phyloP scores from a whole-genome alignment of 176 grass and related monocot species.

The Microstegium vimineum region DNA sequence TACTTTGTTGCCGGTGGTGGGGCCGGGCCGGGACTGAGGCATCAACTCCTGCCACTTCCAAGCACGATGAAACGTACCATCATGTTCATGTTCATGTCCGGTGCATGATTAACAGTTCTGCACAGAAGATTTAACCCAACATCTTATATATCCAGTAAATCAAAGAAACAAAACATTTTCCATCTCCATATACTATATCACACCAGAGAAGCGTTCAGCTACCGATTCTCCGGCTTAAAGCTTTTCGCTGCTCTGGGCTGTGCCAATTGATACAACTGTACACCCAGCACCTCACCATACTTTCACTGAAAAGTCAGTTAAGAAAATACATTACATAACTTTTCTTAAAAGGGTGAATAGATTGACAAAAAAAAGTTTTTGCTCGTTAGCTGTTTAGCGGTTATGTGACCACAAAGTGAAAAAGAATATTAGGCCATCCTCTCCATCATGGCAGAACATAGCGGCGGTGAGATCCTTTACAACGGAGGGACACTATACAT shows the following conservation, averaged over 20 bases:
- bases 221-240: not conserved
- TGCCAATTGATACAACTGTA: not conserved
- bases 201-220: not conserved
- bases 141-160: not conserved
- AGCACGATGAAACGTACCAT: not conserved
- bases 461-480: not conserved
- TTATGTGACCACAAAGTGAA: not conserved
- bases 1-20: not conserved
- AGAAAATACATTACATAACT: not conserved
- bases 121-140: not conserved
- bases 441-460: not conserved
- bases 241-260: not conserved
- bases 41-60: not conserved
- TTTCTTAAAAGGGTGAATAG: not conserved
- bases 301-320: not conserved
- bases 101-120: not conserved
- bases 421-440: not conserved
- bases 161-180: not conserved
- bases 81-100: not conserved
- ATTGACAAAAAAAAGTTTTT: not conserved
- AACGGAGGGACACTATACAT: not conserved
- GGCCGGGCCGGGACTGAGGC: not conserved
- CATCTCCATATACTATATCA: not conserved
- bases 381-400: not conserved
- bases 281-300: not conserved